phyloP scores from a whole-genome alignment of 1,284 basidiomycete genomes.

The Phellopilus nigrolimitatus region DNA sequence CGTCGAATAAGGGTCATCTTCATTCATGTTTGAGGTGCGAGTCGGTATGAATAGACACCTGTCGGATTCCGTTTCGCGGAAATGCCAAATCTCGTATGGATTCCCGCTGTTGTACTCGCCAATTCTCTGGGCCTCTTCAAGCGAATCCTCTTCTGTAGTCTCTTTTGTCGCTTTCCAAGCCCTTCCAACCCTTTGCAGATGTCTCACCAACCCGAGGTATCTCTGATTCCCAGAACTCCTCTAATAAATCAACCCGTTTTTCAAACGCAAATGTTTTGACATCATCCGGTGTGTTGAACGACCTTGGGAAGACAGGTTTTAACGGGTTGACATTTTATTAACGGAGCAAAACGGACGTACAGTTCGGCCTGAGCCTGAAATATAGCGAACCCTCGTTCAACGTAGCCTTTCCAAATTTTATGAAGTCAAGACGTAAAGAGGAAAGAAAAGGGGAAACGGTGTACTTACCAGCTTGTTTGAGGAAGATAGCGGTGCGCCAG shows the following conservation, averaged over 20 bases:
- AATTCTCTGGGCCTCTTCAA: conserved; percentile 18
- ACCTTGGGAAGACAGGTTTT: conserved; percentile 33
- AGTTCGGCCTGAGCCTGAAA: conserved; percentile 76
- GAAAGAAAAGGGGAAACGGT: not conserved
- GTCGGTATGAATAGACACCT: conserved; percentile 42
- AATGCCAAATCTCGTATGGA: conserved; percentile 68
- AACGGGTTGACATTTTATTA: conserved; percentile 4
- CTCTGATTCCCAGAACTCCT: conserved; percentile 77
- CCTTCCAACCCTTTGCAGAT: conserved; percentile 55
- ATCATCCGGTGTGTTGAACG: conserved; percentile 46
- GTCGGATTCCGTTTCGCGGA: conserved; percentile 53
- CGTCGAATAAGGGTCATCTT: conserved; percentile 74
- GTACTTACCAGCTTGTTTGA: conserved; percentile 68
- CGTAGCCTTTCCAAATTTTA: conserved; percentile 28
- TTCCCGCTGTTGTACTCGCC: conserved; percentile 36
- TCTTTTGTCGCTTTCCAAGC: conserved; percentile 46
- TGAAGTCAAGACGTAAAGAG: not conserved
- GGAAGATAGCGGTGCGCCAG: conserved; percentile 64
- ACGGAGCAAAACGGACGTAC: conserved; percentile 37
- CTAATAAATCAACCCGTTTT: conserved; percentile 49
- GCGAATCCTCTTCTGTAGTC: conserved; percentile 28
- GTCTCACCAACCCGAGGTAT: conserved; percentile 58
- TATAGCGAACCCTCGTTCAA: conserved; percentile 63
- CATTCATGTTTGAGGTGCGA: conserved; percentile 52
- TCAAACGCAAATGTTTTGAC: conserved; percentile 40